These are phyloP conservation scores for Candida glucosophila DNA, from an alignment of 1,139 yeast species.

Conservation along the genomic window DNA sequence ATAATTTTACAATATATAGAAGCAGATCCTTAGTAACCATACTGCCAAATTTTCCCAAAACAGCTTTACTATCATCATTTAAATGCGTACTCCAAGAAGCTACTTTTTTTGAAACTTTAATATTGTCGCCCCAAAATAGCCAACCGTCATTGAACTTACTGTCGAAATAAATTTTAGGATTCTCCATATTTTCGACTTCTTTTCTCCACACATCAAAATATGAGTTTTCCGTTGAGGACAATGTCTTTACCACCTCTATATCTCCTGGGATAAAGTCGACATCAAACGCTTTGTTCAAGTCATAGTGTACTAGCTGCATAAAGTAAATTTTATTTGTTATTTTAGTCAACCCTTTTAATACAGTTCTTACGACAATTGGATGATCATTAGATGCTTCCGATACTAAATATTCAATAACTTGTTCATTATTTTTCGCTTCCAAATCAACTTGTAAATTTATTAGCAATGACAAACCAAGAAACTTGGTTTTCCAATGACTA, in stretches of 20 bases:
- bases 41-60: slow-evolving; percentile 37
- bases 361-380: slow-evolving; percentile 60
- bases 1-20: slow-evolving; percentile 46
- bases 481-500: slow-evolving; percentile 65
- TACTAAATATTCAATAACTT: slow-evolving; percentile 40
- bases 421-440: slow-evolving; percentile 39
- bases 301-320: slow-evolving; percentile 48
- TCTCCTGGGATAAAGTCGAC: slow-evolving; percentile 32
- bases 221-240: slow-evolving; percentile 17
- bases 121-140: slow-evolving; percentile 61
- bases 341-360: slow-evolving; percentile 55
- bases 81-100: no score
- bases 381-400: slow-evolving; percentile 57
- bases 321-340: slow-evolving; percentile 44
- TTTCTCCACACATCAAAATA: slow-evolving; percentile 37
- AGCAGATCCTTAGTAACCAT: no score
- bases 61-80: slow-evolving; percentile 27
- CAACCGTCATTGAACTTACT: slow-evolving; percentile 56
- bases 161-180: slow-evolving; percentile 54
- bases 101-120: background rate
- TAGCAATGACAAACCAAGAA: slow-evolving; percentile 47
- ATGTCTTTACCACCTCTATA: slow-evolving; percentile 34
- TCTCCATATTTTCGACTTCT: slow-evolving; percentile 45
- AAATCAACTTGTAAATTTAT: slow-evolving; percentile 47
- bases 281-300: slow-evolving; percentile 37